phyloP scores from a whole-genome alignment of 1,284 basidiomycete species.

The Cryptococcus sp. region DNA sequence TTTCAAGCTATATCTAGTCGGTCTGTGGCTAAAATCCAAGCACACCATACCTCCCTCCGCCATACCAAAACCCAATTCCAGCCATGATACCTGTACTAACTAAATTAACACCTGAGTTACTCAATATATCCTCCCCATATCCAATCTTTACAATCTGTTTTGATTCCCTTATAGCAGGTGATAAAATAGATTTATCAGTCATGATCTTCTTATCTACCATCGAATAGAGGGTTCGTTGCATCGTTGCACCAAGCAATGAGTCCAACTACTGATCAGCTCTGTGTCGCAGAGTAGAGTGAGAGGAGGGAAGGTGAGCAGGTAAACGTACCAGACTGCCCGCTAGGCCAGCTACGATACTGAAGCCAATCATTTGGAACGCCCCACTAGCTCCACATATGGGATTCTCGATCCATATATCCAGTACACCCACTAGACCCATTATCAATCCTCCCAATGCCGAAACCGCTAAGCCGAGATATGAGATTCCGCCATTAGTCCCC shows the following conservation, averaged over 20 bases:
- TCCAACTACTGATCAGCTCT: constrained; percentile 59
- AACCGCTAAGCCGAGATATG: constrained; percentile 65
- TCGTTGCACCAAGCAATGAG: constrained; percentile 78
- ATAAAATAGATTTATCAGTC: constrained; percentile 54
- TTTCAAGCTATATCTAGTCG: too few species aligned
- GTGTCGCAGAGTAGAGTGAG: neutral
- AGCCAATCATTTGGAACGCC: constrained; percentile 52
- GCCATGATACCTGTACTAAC: constrained; percentile 29
- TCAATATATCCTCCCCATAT: constrained; percentile 62
- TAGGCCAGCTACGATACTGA: constrained; percentile 64
- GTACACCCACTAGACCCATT: constrained; percentile 62
- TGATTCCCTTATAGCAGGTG: neutral
- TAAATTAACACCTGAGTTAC: constrained; percentile 54
- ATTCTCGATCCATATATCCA: constrained; percentile 63
- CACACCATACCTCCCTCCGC: neutral
- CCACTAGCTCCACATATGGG: constrained; percentile 50
- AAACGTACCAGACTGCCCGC: constrained; percentile 68
- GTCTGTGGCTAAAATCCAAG: neutral
- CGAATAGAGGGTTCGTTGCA: constrained; percentile 78
- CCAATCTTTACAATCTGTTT: constrained; percentile 57
- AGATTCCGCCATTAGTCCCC: constrained; percentile 88
- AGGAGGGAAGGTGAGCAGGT: neutral
- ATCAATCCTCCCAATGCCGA: constrained; percentile 68
- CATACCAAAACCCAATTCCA: constrained; percentile 29
- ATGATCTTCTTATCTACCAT: constrained; percentile 61